Percentiles rank a stretch among this genome's conserved stretches.
Evolutionary conservation across 441 rosid species (phyloP).

Genomic region (Raphanus hybrid): DNA sequence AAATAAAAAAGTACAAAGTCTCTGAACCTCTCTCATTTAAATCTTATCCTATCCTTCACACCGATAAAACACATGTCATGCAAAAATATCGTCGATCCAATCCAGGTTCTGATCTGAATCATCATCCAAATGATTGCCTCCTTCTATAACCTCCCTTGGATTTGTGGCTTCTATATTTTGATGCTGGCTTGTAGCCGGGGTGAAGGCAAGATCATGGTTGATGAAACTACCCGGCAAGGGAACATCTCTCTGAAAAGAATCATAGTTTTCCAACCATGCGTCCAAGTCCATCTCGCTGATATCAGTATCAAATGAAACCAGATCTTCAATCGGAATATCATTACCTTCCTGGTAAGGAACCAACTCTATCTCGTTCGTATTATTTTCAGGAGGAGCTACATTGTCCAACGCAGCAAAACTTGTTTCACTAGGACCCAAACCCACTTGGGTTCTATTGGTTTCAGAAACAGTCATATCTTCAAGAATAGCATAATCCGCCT

Average conservation of each 20-base stretch:
- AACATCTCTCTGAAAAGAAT: neutral
- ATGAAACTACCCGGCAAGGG: neutral
- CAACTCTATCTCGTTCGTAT: neutral
- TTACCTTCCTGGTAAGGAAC: neutral
- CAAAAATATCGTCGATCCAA: neutral
- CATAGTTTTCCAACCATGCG: neutral
- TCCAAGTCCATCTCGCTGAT: neutral
- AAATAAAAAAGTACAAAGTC: constrained; percentile 1
- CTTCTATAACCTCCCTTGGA: neutral
- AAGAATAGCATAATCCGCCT: neutral
- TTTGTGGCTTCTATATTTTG: neutral
- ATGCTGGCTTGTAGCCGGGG: neutral
- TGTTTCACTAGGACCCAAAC: constrained; percentile 1
- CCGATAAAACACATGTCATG: neutral
- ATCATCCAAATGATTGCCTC: neutral
- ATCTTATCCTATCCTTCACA: neutral
- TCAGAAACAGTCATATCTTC: neutral
- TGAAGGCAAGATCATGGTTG: neutral
- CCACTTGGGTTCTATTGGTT: neutral
- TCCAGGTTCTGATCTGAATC: neutral
- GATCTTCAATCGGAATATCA: constrained; percentile 14
- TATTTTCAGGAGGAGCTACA: neutral
- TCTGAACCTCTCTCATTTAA: neutral
- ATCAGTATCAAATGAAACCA: constrained; percentile 14
- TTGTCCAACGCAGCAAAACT: neutral